Evolutionary conservation across 2,329 filamentous ascomycete species (phyloP).

Genomic region (Phyllosticta paracitricarpa): DNA sequence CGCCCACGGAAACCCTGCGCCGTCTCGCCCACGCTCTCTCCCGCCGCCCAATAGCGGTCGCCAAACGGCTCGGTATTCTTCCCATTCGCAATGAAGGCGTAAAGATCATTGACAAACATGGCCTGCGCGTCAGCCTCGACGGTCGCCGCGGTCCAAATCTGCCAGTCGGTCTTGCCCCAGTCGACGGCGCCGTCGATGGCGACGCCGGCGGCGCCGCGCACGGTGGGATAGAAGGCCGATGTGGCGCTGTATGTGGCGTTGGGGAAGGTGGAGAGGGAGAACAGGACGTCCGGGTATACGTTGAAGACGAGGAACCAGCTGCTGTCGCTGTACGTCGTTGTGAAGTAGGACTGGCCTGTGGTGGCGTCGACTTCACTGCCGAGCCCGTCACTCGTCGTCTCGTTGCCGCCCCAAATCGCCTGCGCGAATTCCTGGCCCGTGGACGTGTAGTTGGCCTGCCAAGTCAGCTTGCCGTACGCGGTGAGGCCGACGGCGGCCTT

Average conservation of each 20-base stretch:
- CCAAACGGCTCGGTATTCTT: constrained; percentile 36
- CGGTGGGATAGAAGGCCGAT: constrained; percentile 26
- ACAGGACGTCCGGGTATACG: constrained; percentile 31
- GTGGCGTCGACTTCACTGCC: constrained; percentile 1
- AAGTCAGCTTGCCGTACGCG: constrained; percentile 33
- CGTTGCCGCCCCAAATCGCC: constrained; percentile 7
- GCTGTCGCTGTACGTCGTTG: constrained; percentile 27
- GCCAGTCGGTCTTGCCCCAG: constrained; percentile 37
- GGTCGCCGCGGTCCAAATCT: constrained; percentile 31
- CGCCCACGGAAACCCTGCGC: constrained; percentile 24
- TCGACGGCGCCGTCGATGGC: constrained; percentile 30
- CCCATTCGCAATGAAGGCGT: constrained; percentile 33
- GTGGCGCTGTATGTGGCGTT: constrained; percentile 27
- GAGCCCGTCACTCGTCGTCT: constrained; percentile 6
- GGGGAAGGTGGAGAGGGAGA: constrained; percentile 31
- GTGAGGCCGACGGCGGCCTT: constrained; percentile 39
- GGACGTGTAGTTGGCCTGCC: constrained; percentile 26
- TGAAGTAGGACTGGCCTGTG: constrained; percentile 29
- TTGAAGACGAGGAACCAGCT: constrained; percentile 34
- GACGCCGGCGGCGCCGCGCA: constrained; percentile 29
- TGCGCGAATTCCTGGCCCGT: constrained; percentile 23
- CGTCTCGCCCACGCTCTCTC: constrained; percentile 14
- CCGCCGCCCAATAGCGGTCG: constrained; percentile 32
- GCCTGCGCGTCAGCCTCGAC: constrained; percentile 8
- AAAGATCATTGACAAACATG: constrained; percentile 31